Conservation (phyloP, 2,329 filamentous ascomycete genomes). For the Microsporum canis region DNA sequence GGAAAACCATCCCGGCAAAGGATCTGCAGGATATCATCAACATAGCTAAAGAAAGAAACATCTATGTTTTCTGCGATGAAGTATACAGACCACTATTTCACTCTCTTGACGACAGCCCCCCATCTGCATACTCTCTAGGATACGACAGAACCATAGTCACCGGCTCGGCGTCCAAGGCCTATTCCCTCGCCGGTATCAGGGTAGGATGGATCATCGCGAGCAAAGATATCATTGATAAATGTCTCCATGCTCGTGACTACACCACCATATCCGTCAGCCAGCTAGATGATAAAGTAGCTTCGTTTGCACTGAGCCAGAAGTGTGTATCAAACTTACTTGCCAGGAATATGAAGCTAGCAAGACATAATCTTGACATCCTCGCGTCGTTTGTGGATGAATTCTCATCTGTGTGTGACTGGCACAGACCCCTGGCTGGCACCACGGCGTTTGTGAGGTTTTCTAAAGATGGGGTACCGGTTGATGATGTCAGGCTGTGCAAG, state of each 20-base stretch:
- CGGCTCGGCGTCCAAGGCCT: slow-evolving; percentile 76
- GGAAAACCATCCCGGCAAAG: slow-evolving; percentile 54
- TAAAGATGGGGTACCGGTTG: slow-evolving; percentile 49
- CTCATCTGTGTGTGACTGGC: slow-evolving; percentile 54
- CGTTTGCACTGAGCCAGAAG: slow-evolving; percentile 56
- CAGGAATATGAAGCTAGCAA: slow-evolving; percentile 56
- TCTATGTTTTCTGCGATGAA: slow-evolving; percentile 64
- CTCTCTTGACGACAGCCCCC: slow-evolving; percentile 45
- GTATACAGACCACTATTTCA: slow-evolving; percentile 80
- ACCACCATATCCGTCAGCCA: slow-evolving; percentile 76
- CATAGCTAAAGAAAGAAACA: slow-evolving; percentile 50
- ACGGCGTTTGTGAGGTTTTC: slow-evolving; percentile 66
- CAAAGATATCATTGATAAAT: slow-evolving; percentile 48
- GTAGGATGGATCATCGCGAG: slow-evolving; percentile 71
- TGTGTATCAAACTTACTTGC: slow-evolving; percentile 53
- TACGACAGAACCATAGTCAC: slow-evolving; percentile 62
- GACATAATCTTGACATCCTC: slow-evolving; percentile 55
- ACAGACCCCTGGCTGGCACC: slow-evolving; percentile 65
- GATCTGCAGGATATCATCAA: slow-evolving; percentile 52
- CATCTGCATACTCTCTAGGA: slow-evolving; percentile 58
- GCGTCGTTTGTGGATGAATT: slow-evolving; percentile 57
- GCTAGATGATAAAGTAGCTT: slow-evolving; percentile 66
- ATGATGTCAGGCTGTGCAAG: slow-evolving; percentile 62
- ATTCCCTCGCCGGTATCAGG: slow-evolving; percentile 68
- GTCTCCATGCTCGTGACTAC: slow-evolving; percentile 61